Percentiles rank a stretch among this genome's conserved stretches.
phyloP scores from a whole-genome alignment of 1,284 basidiomycete genomes.

The Rhizopogon parksii region DNA sequence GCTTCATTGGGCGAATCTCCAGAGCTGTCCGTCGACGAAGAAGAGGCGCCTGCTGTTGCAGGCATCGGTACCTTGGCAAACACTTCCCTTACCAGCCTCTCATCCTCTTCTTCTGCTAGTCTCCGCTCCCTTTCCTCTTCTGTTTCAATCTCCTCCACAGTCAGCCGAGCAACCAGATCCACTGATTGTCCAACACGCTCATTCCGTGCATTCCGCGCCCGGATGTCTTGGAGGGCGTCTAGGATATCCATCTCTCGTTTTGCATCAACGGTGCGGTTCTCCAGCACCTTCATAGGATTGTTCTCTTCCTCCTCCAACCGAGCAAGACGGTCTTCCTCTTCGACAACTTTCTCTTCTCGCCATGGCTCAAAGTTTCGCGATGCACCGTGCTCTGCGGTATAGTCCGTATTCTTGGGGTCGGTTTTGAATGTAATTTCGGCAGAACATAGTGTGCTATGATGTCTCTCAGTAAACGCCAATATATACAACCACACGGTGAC shows the following conservation, averaged over 20 bases:
- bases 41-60: constrained; percentile 17
- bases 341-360: constrained; percentile 68
- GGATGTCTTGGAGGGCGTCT: constrained; percentile 92
- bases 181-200: constrained; percentile 70
- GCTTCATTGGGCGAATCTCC: constrained; percentile 22
- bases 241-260: constrained; percentile 98
- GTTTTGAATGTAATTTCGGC: constrained; percentile 99
- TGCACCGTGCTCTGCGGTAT: constrained; percentile 86
- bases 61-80: constrained; percentile 70
- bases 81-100: constrained; percentile 77
- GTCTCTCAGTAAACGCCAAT: constrained; percentile 2
- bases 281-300: constrained; percentile 95
- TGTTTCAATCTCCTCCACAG: constrained; percentile 57
- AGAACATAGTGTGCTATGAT: constrained; percentile 77
- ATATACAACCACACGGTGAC: constrained; percentile 15
- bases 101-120: constrained; percentile 84
- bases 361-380: constrained; percentile 93
- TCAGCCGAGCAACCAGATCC: constrained; percentile 53
- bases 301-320: constrained; percentile 83
- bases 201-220: constrained; percentile 86
- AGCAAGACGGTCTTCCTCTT: constrained; percentile 72
- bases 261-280: constrained; percentile 86
- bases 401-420: constrained; percentile 97
- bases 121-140: constrained; percentile 64
- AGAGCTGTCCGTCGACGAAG: constrained; percentile 22